These are phyloP conservation scores for Blastomyces gilchristii DNA, from an alignment of 2,329 filamentous ascomycete genomes.

Conservation along the genomic window DNA sequence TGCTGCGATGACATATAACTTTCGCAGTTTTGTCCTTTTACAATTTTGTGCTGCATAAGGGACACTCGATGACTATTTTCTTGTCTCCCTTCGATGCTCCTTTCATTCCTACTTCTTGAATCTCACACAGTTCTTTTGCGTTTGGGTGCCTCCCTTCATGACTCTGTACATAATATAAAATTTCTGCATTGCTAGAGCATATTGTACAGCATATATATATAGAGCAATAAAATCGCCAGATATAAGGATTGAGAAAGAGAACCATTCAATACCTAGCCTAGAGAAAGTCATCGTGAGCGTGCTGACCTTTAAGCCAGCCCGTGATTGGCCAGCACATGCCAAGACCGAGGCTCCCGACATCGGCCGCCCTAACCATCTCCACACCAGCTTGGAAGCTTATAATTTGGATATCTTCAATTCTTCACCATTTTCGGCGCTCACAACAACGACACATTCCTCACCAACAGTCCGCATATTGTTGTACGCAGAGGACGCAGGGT, in stretches of 20 bases:
- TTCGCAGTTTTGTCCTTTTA: neutral
- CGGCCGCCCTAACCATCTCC: neutral
- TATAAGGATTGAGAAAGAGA: neutral
- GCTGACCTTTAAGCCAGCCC: neutral
- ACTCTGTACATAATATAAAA: constrained; percentile 2
- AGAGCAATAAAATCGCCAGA: neutral
- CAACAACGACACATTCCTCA: neutral
- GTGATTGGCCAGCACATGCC: neutral
- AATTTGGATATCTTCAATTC: neutral
- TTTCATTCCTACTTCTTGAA: neutral
- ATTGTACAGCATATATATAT: neutral
- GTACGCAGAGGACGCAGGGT: neutral
- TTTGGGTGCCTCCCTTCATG: neutral
- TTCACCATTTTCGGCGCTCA: neutral
- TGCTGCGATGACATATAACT: neutral
- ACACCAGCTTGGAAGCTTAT: neutral
- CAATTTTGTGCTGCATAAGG: neutral
- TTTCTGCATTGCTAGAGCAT: neutral
- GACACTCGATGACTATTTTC: neutral
- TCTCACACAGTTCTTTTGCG: neutral
- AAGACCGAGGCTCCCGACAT: neutral
- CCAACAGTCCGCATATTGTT: neutral
- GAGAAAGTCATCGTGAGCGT: neutral
- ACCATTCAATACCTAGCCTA: too few species aligned
- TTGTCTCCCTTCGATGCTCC: neutral